phyloP scores from a whole-genome alignment of 2,329 filamentous ascomycete species.

The Aspergillus latus region DNA sequence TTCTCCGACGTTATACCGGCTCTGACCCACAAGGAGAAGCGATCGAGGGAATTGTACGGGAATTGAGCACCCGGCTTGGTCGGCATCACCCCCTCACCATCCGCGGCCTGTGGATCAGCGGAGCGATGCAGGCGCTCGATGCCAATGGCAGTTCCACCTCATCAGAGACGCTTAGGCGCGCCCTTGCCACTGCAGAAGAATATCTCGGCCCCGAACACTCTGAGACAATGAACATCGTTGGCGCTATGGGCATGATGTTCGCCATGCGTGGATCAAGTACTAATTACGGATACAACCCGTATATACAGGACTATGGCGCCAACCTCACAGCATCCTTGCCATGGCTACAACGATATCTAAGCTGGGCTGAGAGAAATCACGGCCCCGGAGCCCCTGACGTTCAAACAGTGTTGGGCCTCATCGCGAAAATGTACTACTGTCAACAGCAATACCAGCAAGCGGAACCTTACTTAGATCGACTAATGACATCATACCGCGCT shows the following conservation, averaged over 20 bases:
- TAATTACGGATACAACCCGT: not conserved
- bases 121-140: conserved; percentile 21
- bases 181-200: conserved; percentile 30
- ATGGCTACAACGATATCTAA: conserved; percentile 31
- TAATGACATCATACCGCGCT: conserved; percentile 19
- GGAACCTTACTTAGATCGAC: conserved; percentile 29
- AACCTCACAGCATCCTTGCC: conserved; percentile 24
- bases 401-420: conserved; percentile 22
- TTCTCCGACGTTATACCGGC: conserved; percentile 17
- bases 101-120: conserved; percentile 26
- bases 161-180: conserved; percentile 32
- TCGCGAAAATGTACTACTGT: conserved; percentile 27
- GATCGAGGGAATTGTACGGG: conserved; percentile 20
- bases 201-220: conserved; percentile 27
- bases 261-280: conserved; percentile 17
- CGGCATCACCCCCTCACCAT: conserved; percentile 26
- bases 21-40: conserved; percentile 21
- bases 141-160: conserved; percentile 21
- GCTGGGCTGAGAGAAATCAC: conserved; percentile 27
- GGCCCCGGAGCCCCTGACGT: conserved; percentile 26
- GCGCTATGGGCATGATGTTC: conserved; percentile 32
- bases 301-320: not conserved
- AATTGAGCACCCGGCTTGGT: conserved; percentile 24
- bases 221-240: conserved; percentile 29
- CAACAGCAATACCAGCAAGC: conserved; percentile 25